A percentile compares a stretch with the other conserved stretches of the same genome.
Evolutionary conservation across 2,329 filamentous ascomycete species (phyloP).

Genomic region (Monilinia polystroma): DNA sequence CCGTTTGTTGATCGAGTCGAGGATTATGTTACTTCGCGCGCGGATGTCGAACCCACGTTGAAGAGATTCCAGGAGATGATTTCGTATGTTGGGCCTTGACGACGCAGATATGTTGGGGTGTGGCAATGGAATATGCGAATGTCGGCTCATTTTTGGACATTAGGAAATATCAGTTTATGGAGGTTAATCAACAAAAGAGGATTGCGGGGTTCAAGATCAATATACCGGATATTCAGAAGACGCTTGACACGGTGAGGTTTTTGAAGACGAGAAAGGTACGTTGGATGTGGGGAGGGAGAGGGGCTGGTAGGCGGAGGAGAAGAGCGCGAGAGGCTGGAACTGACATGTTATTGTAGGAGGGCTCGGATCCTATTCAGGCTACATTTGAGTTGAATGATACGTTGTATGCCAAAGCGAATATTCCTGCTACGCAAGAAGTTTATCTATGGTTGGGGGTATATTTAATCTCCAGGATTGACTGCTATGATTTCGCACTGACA

Average conservation of each 20-base stretch:
- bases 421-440: constrained; percentile 83
- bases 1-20: constrained; percentile 87
- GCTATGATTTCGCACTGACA: constrained; percentile 25
- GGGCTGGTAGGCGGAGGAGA: constrained; percentile 1
- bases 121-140: neutral
- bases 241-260: constrained; percentile 86
- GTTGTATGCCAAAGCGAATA: constrained; percentile 81
- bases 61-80: constrained; percentile 93
- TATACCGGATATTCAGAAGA: constrained; percentile 96
- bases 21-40: constrained; percentile 77
- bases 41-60: constrained; percentile 77
- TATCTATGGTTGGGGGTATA: constrained; percentile 92
- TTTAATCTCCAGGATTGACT: constrained; percentile 26
- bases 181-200: constrained; percentile 84
- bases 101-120: neutral
- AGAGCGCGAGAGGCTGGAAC: constrained; percentile 1
- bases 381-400: constrained; percentile 98
- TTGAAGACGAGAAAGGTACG: constrained; percentile 71
- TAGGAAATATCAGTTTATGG: constrained; percentile 99
- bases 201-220: constrained; percentile 84
- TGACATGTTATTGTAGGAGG: constrained; percentile 35
- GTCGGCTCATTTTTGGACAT: constrained; percentile 38
- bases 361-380: constrained; percentile 73
- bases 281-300: neutral
- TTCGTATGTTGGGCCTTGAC: constrained; percentile 55